Percentiles rank a stretch among this genome's conserved stretches.
phyloP scores from a whole-genome alignment of 2,329 filamentous ascomycete genomes.

The Fusarium longipes region DNA sequence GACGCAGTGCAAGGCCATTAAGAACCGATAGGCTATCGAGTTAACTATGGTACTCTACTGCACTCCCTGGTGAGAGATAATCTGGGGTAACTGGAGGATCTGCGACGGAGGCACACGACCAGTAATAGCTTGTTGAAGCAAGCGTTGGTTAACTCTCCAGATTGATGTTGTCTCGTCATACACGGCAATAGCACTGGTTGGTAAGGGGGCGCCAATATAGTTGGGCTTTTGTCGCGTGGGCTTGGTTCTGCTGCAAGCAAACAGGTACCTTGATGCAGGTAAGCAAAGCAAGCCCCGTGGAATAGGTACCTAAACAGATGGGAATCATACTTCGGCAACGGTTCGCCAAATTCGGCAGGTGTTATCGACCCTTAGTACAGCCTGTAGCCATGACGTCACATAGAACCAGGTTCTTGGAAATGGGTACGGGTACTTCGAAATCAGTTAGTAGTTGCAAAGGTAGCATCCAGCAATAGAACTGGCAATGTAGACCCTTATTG shows the following conservation, averaged over 20 bases:
- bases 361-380: not conserved
- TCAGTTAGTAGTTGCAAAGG: not conserved
- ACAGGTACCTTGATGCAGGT: not conserved
- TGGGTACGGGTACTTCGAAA: not conserved
- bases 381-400: conserved; percentile 29
- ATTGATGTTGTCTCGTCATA: not conserved
- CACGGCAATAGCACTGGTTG: not conserved
- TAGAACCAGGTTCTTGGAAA: not conserved
- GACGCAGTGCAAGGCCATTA: not conserved
- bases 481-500: too few species aligned
- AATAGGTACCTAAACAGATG: not conserved
- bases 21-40: not conserved
- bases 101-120: conserved; percentile 11
- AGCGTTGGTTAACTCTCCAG: not conserved
- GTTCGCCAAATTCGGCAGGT: conserved; percentile 29
- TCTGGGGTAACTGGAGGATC: conserved; percentile 21
- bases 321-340: not conserved
- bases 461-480: not conserved
- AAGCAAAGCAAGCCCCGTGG: not conserved
- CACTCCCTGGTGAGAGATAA: not conserved
- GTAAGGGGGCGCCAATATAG: not conserved
- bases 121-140: conserved; percentile 4
- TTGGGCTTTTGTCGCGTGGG: not conserved
- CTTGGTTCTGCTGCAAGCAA: too few species aligned
- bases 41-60: not conserved